Percentiles rank a stretch among this genome's conserved stretches.
phyloP scores from a whole-genome alignment of 495 filamentous ascomycete genomes.

The Chaetomium fimeti region DNA sequence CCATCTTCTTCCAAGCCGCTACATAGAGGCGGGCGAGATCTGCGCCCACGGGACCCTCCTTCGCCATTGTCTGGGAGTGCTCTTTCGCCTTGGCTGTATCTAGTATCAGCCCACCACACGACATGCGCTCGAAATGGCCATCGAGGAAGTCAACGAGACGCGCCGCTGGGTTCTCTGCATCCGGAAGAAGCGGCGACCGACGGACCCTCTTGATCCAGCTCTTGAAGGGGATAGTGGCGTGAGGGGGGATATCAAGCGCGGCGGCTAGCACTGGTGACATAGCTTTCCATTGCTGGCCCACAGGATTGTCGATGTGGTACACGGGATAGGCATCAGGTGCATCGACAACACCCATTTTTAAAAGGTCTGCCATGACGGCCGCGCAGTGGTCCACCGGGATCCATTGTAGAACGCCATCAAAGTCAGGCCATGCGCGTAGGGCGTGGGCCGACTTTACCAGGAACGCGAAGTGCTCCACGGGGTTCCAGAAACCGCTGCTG shows the following conservation, averaged over 20 bases:
- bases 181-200: conserved; percentile 20
- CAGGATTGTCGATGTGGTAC: conserved; percentile 61
- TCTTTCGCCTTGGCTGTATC: conserved; percentile 40
- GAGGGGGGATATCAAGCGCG: conserved; percentile 38
- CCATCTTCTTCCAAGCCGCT: neutral
- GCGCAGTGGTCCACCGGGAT: conserved; percentile 50
- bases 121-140: conserved; percentile 52
- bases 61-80: conserved; percentile 45
- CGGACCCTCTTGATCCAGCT: conserved; percentile 51
- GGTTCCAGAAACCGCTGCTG: conserved; percentile 54
- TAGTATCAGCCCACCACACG: conserved; percentile 53
- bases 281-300: conserved; percentile 49
- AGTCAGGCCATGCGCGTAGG: conserved; percentile 43
- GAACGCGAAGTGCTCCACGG: conserved; percentile 49
- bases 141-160: conserved; percentile 52
- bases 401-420: conserved; percentile 49
- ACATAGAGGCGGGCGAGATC: neutral
- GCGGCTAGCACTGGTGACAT: conserved; percentile 45
- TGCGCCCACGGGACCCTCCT: conserved; percentile 36
- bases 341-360: conserved; percentile 21
- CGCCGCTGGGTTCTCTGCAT: conserved; percentile 50
- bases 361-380: conserved; percentile 39
- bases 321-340: conserved; percentile 35
- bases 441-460: conserved; percentile 54
- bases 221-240: conserved; percentile 43